Conservation (phyloP, 495 filamentous ascomycete species). For the Xylaria sp. region DNA sequence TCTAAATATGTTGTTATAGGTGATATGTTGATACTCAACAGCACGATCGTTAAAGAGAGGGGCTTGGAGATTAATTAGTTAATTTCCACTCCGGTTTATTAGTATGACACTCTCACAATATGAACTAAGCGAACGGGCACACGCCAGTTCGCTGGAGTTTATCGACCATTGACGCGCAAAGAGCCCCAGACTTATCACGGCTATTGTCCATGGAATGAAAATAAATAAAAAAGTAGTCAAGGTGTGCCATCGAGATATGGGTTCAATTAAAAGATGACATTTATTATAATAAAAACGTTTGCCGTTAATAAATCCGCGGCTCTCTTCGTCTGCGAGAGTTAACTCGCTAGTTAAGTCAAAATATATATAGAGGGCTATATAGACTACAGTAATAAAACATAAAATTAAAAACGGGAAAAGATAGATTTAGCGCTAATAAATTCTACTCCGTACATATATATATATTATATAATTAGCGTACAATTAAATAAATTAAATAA, state of each 20-base stretch:
- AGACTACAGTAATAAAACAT: too few relatives aligned
- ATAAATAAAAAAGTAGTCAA: neutral
- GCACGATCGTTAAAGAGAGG: neutral
- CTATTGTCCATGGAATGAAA: neutral
- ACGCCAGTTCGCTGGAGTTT: neutral
- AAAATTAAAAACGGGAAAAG: too few relatives aligned
- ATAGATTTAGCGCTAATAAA: too few relatives aligned
- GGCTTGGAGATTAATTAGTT: neutral
- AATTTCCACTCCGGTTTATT: neutral
- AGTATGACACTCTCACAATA: neutral
- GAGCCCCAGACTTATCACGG: neutral
- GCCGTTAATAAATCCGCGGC: neutral
- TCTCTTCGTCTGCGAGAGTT: neutral
- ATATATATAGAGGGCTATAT: too few relatives aligned
- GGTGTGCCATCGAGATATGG: neutral
- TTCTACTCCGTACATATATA: too few relatives aligned
- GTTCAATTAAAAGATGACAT: neutral
- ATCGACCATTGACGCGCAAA: neutral
- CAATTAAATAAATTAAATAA: too few relatives aligned
- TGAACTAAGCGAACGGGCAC: neutral
- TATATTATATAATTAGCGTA: too few relatives aligned
- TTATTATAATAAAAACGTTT: neutral
- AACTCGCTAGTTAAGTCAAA: neutral
- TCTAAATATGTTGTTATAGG: neutral
- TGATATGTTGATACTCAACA: neutral